Conservation (phyloP, 306 rosid genomes). For the Gastrolobium villosum region DNA sequence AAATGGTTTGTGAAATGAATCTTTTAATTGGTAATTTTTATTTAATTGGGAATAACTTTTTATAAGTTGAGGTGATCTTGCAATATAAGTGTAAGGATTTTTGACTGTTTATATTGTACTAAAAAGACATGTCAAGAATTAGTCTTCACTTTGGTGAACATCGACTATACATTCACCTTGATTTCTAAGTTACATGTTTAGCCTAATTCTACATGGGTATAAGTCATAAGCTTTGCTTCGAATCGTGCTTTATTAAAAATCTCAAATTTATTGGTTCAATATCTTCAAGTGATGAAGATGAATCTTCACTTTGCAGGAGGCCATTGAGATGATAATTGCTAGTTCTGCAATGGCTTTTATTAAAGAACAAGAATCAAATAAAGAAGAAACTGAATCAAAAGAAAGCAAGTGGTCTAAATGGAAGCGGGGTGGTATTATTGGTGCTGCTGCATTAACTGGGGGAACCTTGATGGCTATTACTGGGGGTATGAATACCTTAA, state of each 20-base stretch:
- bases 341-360: constrained; percentile 89
- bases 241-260: constrained; percentile 4
- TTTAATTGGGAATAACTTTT: constrained; percentile 24
- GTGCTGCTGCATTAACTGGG: constrained; percentile 95
- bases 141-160: constrained; percentile 36
- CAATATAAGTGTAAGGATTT: background rate
- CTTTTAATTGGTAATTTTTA: constrained; percentile 37
- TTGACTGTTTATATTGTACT: constrained; percentile 7
- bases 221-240: background rate
- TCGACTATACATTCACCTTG: constrained; percentile 17
- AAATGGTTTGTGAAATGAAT: constrained; percentile 71
- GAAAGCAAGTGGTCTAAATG: constrained; percentile 78
- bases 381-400: constrained; percentile 63
- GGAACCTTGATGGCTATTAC: constrained; percentile 94
- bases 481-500: constrained; percentile 75
- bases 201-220: constrained; percentile 31
- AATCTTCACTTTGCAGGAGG: constrained; percentile 73
- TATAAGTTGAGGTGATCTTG: constrained; percentile 35
- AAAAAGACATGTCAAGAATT: constrained; percentile 22
- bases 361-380: constrained; percentile 63
- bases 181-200: constrained; percentile 36
- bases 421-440: constrained; percentile 95
- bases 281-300: constrained; percentile 46
- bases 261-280: constrained; percentile 24
- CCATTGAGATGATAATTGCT: constrained; percentile 89